Evolutionary conservation across 2,329 filamentous ascomycete genomes (phyloP).

Genomic region (Emergomyces orientalis): DNA sequence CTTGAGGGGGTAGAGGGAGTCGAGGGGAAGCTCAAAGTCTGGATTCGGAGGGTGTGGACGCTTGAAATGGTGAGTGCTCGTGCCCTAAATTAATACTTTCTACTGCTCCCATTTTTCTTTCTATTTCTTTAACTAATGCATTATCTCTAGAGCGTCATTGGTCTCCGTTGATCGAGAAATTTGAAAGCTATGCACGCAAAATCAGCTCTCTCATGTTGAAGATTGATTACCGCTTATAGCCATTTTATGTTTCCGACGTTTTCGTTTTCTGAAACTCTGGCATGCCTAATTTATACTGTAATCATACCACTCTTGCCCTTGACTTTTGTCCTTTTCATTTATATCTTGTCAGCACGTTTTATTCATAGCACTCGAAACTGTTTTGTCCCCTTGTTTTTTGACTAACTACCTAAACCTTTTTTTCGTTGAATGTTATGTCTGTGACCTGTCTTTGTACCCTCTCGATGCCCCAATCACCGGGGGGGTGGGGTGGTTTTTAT

Average conservation of each 20-base stretch:
- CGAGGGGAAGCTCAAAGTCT: conserved; percentile 87
- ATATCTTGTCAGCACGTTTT: neutral
- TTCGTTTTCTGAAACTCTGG: conserved; percentile 2
- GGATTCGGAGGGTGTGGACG: conserved; percentile 97
- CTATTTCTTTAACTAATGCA: conserved; percentile 15
- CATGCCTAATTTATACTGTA: conserved; percentile 15
- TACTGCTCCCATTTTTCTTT: neutral
- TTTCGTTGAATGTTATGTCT: neutral
- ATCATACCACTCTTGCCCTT: conserved; percentile 12
- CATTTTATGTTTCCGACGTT: conserved; percentile 4
- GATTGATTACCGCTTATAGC: neutral
- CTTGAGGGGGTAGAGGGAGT: conserved; percentile 82
- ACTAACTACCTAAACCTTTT: neutral
- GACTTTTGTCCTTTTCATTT: neutral
- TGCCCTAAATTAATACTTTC: neutral
- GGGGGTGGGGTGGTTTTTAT: neutral
- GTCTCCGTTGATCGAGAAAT: conserved; percentile 47
- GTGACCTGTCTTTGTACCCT: neutral
- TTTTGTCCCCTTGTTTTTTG: neutral
- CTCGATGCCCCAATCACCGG: neutral
- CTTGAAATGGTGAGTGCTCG: conserved; percentile 69
- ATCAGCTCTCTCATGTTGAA: neutral
- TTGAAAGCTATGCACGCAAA: neutral
- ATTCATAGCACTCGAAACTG: neutral
- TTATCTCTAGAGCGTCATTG: conserved; percentile 62